Evolutionary conservation across 2,329 filamentous ascomycete genomes (phyloP), one percentile per base, ranked within the genome.

Genomic region (Colletotrichum lindemuthianum): DNA sequence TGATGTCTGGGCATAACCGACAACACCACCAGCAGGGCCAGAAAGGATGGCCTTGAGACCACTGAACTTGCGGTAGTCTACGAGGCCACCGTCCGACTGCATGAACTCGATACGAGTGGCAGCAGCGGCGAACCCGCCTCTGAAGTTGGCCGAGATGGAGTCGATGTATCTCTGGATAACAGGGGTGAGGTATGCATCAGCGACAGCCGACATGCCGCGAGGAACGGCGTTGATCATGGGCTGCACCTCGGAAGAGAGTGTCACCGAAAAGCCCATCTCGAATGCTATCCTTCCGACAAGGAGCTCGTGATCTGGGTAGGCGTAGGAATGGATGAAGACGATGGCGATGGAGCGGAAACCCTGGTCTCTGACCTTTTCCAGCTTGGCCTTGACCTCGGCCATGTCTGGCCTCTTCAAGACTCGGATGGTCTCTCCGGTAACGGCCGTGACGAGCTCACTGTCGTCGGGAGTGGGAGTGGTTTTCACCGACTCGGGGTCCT

Each of bases 21-120:
- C 90, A 0, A 93, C 90, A 50, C 91, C 91, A 13, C 90, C 91
- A n/a, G 91, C 91, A 5, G 91, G 91, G 0, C 91, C 91, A 1
- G 88, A 91, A 0, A 93, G 75, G 44, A 93, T 91, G 0, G 89
- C 89, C 67, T 87, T 84, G 6, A 92, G 76, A 0, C 90, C 91
- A 13, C 87, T 89, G 72, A 93, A 92, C 59, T 82, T 85, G 66
- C 84, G 81, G 5, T 87, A 85, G 68, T 88, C 85, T 1, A 79
- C 77, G 1, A 84, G 72, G 0, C 81, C 81, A 4, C 81, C 81
- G 49, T 83, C 81, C 0, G 87, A 89, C 70, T 92, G 89, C 88
- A 92, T 92, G 70, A 92, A 91, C 71, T 92, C 88, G 75, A 89
- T 91, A 66, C 89, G 79, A 9, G 88, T 70, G 41, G 63, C 65